Conservation (phyloP, 495 filamentous ascomycete species). For the Xylaria venustula region DNA sequence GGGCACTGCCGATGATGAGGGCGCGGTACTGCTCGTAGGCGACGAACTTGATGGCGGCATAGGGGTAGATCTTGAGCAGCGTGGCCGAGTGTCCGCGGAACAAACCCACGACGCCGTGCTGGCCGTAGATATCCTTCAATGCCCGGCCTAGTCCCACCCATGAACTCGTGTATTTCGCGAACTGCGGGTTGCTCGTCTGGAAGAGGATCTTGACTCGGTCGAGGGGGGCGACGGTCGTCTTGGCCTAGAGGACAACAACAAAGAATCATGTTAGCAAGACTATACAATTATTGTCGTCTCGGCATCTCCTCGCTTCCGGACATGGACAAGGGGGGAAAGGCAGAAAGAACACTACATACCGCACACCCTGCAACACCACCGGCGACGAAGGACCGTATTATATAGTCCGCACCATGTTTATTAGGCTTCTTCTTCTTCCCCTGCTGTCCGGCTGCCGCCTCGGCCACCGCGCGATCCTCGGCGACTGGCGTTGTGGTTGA, state of each 20-base stretch:
- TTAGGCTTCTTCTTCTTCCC: conserved; percentile 38
- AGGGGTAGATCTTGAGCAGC: conserved; percentile 91
- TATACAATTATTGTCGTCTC: too few species aligned
- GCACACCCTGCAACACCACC: conserved; percentile 87
- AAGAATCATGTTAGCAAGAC: background rate
- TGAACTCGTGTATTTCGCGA: conserved; percentile 83
- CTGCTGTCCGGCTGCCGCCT: conserved; percentile 13
- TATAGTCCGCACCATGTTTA: conserved; percentile 80
- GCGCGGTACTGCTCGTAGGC: conserved; percentile 93
- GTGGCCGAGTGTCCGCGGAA: conserved; percentile 95
- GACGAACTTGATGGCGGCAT: conserved; percentile 95
- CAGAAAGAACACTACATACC: conserved; percentile 48
- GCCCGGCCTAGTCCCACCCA: conserved; percentile 79
- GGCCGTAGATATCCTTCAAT: conserved; percentile 75
- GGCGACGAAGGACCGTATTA: conserved; percentile 75
- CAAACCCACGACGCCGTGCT: conserved; percentile 72
- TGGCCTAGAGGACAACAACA: conserved; percentile 60
- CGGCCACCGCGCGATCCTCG: conserved; percentile 38
- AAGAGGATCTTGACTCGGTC: conserved; percentile 99
- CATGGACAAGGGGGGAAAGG: too few species aligned
- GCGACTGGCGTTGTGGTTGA: conserved; percentile 26
- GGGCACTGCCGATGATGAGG: conserved; percentile 64
- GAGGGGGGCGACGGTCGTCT: conserved; percentile 92
- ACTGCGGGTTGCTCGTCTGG: conserved; percentile 91
- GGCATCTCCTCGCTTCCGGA: too few species aligned